Evolutionary conservation across 208 protist species (phyloP).

Genomic region (Wallacemonas rigidus): DNA sequence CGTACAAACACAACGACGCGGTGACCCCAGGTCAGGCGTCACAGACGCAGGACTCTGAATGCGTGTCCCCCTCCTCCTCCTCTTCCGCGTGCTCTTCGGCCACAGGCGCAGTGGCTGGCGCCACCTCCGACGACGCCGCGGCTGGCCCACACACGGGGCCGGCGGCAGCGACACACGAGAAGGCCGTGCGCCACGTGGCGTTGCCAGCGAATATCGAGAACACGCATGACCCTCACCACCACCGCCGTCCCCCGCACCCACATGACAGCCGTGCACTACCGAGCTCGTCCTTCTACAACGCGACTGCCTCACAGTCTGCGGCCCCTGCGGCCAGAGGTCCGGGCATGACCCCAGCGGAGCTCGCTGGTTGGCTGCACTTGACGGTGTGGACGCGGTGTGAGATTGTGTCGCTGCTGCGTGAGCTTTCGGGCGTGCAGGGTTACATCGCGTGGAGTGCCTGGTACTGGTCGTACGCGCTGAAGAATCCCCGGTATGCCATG

Average conservation of each 20-base stretch:
- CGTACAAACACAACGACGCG: background rate
- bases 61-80: background rate
- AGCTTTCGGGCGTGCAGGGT: slow-evolving; percentile 57
- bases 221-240: background rate
- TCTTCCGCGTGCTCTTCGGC: background rate
- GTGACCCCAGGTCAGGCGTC: background rate
- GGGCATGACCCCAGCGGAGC: slow-evolving; percentile 22
- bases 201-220: background rate
- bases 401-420: slow-evolving; percentile 49
- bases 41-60: background rate
- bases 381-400: slow-evolving; percentile 55
- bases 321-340: background rate
- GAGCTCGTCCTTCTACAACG: background rate
- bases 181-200: too few relatives aligned
- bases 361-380: slow-evolving; percentile 62
- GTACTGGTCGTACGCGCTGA: slow-evolving; percentile 78
- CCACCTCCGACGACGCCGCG: background rate
- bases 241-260: background rate
- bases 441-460: slow-evolving; percentile 56
- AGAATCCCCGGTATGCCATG: slow-evolving; percentile 39
- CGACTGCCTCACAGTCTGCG: background rate
- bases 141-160: too few relatives aligned
- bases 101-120: background rate
- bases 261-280: background rate
- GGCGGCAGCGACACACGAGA: too few relatives aligned